Base-by-base conservation (phyloP, 768 basidiomycete genomes). In the Kwoniella mangroviensis region DNA sequence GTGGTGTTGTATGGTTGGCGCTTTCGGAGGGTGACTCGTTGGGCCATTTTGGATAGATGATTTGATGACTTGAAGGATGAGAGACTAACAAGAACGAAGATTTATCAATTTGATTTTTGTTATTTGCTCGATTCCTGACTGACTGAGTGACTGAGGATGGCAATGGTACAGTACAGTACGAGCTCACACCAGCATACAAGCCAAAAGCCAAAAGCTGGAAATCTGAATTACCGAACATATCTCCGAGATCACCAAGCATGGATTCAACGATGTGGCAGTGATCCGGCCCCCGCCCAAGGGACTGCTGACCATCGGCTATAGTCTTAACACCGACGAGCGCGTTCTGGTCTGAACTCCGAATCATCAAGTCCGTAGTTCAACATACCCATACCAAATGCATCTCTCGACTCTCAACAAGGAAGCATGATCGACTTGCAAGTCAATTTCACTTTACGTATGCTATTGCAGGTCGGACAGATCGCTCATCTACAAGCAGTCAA, bases 1-100 rank as follows among this genome's bases (percentile, higher is more conserved):
- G 90, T 90, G 85, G 97, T 98, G 90, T 97, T 98, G 89, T 99
- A 83, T 22, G 94, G 90, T 77, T 91, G 90, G 84, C 97, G 93
- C 86, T 97, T 99, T 87, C 97, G 92, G 87, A 99, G 93, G 81
- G 94, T 97, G 81, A 99, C 95, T 84, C 97, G 94, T 90, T 98
- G 96, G 85, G 93, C 94, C 96, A 98, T 98, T 85, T 80, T 81
- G 64, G 42, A 51, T 12, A 28, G 45, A 28, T 49, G 24, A 52
- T 40, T 61, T 40, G 57, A 19, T 68, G n/a, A 40, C 54, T 69
- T 64, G 68, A 69, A 51, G 68, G 68, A 42, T 59, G 63, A 68
- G 63, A 68, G 49, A 34, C 34, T 34, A 55, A 34, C 40, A 40
- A 54, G 49, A 42, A 26, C 13, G 40, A 34, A 22, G 22, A n/a